These are phyloP conservation scores for Ophiostoma ips DNA, from an alignment of 2,329 filamentous ascomycete genomes.

Conservation along the genomic window DNA sequence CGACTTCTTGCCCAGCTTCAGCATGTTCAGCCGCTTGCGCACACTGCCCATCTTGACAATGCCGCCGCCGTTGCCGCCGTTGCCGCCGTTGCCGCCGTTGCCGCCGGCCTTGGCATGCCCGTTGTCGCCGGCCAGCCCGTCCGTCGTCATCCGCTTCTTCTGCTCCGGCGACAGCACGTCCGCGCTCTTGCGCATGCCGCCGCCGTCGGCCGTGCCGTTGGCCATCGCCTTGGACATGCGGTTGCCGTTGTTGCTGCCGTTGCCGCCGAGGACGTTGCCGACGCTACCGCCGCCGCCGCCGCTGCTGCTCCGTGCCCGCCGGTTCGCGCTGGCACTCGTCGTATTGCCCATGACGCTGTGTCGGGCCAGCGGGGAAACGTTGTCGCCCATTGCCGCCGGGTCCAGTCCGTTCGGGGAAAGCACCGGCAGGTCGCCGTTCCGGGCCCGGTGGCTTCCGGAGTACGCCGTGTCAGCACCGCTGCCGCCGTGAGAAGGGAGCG, in stretches of 20 bases:
- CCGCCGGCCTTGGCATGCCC: background rate
- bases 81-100: background rate
- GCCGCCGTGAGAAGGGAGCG: slow-evolving; percentile 1
- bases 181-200: slow-evolving; percentile 17
- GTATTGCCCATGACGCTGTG: background rate
- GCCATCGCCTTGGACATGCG: slow-evolving; percentile 15
- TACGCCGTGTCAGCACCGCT: too few relatives aligned
- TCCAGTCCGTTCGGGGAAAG: too few relatives aligned
- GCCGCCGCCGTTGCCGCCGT: slow-evolving; percentile 15
- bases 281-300: background rate
- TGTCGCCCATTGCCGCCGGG: too few relatives aligned
- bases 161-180: slow-evolving; percentile 14
- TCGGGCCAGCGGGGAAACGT: too few relatives aligned
- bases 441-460: too few relatives aligned
- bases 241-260: slow-evolving; percentile 6
- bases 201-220: slow-evolving; percentile 17
- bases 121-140: background rate
- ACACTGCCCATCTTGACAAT: slow-evolving; percentile 46
- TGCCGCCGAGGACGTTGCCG: background rate
- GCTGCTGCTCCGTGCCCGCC: too few relatives aligned
- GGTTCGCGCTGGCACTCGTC: background rate
- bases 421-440: too few relatives aligned
- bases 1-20: slow-evolving; percentile 60
- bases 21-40: slow-evolving; percentile 63
- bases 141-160: slow-evolving; percentile 14